phyloP scores from a whole-genome alignment of 2,329 filamentous ascomycete genomes.

The Chaetomium globosum region DNA sequence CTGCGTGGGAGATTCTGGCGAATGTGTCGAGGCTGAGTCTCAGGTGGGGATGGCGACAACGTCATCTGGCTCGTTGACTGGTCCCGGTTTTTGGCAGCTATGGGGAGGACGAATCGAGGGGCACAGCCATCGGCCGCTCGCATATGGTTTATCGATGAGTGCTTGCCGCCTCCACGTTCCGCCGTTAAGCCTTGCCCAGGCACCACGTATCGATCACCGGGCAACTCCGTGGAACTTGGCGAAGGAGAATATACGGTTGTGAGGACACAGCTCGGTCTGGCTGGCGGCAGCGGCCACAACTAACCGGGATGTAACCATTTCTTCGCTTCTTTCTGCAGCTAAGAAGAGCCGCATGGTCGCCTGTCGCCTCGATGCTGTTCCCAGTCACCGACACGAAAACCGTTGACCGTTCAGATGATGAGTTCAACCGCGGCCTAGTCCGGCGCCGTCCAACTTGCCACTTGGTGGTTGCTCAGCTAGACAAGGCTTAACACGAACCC shows the following conservation, averaged over 20 bases:
- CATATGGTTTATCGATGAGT: background rate
- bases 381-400: background rate
- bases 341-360: background rate
- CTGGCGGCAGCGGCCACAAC: background rate
- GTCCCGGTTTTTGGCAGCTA: background rate
- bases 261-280: background rate
- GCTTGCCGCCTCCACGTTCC: background rate
- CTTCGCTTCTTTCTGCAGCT: background rate
- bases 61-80: conserved; percentile 16
- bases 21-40: conserved; percentile 25
- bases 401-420: background rate
- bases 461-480: background rate
- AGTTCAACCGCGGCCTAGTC: background rate
- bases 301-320: background rate
- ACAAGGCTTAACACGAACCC: background rate
- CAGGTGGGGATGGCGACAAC: conserved; percentile 17
- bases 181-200: background rate
- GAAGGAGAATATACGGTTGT: background rate
- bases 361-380: background rate
- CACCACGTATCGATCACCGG: background rate
- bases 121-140: background rate
- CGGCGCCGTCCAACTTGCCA: background rate
- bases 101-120: background rate
- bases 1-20: conserved; percentile 1
- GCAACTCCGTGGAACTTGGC: background rate